Evolutionary conservation across 2,329 filamentous ascomycete species (phyloP).

Genomic region (Pseudocercospora musae): DNA sequence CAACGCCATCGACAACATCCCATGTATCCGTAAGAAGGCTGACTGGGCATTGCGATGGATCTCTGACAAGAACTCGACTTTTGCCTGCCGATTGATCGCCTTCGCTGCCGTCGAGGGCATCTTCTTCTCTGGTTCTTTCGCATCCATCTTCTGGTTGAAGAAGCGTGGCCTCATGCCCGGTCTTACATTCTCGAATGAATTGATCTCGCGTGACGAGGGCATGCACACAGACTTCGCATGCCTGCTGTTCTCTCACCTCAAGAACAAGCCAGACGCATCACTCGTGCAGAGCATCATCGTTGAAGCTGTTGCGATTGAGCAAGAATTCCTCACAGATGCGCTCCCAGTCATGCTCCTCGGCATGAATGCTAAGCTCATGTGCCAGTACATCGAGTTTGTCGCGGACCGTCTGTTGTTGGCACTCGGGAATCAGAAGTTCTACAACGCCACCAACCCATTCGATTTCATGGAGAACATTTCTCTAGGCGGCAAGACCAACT

Average conservation of each 20-base stretch:
- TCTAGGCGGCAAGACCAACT: constrained; percentile 98
- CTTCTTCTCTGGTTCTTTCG: constrained; percentile 98
- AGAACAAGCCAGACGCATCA: constrained; percentile 80
- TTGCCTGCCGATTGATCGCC: constrained; percentile 90
- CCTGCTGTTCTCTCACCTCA: constrained; percentile 94
- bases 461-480: constrained; percentile 99
- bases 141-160: constrained; percentile 99
- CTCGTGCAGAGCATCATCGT: constrained; percentile 83
- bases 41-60: constrained; percentile 98
- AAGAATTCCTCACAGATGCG: constrained; percentile 96
- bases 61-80: constrained; percentile 85
- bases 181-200: constrained; percentile 98
- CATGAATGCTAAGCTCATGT: constrained; percentile 97
- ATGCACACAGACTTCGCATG: constrained; percentile 99
- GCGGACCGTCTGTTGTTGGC: constrained; percentile 90
- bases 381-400: constrained; percentile 99
- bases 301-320: constrained; percentile 90
- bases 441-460: constrained; percentile 92
- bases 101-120: constrained; percentile 98
- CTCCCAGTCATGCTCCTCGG: constrained; percentile 89
- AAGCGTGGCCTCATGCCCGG: constrained; percentile 99
- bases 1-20: constrained; percentile 98
- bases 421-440: constrained; percentile 90
- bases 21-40: constrained; percentile 97
- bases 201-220: constrained; percentile 98